phyloP scores from a whole-genome alignment of 2,329 filamentous ascomycete species.

The Harringtonia aguacate region DNA sequence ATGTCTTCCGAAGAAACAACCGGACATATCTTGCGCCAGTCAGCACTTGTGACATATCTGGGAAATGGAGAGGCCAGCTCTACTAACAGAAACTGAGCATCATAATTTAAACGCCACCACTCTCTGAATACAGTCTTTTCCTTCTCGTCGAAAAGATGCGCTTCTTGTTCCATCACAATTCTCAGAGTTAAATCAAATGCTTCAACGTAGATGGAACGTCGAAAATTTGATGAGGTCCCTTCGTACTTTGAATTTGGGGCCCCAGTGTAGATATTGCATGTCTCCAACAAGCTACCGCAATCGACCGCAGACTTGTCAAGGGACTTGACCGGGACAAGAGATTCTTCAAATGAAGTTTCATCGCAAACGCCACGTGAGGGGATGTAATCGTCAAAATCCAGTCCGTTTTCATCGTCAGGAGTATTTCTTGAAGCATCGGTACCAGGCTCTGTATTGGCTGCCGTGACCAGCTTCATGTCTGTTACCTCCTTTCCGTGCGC shows the following conservation, averaged over 20 bases:
- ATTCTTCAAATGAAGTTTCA: not conserved
- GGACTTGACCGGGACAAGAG: not conserved
- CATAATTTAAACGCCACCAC: slow-evolving; percentile 68
- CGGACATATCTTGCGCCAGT: slow-evolving; percentile 64
- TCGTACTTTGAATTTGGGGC: too few species aligned
- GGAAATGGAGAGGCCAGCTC: not conserved
- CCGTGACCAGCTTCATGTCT: too few species aligned
- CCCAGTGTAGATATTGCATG: too few species aligned
- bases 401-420: not conserved
- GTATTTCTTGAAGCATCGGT: not conserved
- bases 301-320: slow-evolving; percentile 8
- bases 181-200: slow-evolving; percentile 90
- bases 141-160: slow-evolving; percentile 71
- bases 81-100: slow-evolving; percentile 78
- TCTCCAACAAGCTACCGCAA: not conserved
- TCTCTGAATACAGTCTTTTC: slow-evolving; percentile 67
- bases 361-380: not conserved
- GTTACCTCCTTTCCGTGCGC: not conserved
- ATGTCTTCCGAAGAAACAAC: slow-evolving; percentile 83
- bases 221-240: slow-evolving; percentile 22
- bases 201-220: slow-evolving; percentile 90
- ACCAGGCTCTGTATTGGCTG: not conserved
- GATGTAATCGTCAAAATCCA: not conserved
- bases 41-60: not conserved
- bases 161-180: slow-evolving; percentile 81